Evolutionary conservation across 805 yeast species (phyloP), one percentile per base, ranked within the genome.

Genomic region (Metschnikowia bowlesiae): DNA sequence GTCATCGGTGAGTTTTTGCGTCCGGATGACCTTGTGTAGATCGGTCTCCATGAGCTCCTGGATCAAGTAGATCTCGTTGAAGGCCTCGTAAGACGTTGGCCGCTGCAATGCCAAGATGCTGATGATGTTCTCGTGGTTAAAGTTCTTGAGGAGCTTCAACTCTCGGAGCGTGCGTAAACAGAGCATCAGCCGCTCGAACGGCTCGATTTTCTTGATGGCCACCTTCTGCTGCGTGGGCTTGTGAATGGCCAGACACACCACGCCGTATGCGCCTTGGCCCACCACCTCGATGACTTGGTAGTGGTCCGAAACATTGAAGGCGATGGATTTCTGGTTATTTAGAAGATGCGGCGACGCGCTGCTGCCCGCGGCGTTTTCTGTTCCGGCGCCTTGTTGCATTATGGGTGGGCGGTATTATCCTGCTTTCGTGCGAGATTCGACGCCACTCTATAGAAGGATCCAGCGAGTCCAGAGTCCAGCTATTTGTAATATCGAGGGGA

Each of bases 211-310:
- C 68, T 92, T 92, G 62, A 92, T 90, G 38, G 98, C 98, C n/a
- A 92, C 97, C 55, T 82, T 82, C 58, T 86, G 91, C 48, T 85
- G 85, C 1, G 94, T 80, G 6, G 96, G 96, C 61, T 81, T 80
- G 68, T 92, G 96, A 9, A 84, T 69, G 0, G 97, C 97, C 9
- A 92, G 82, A 66, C 97, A 84, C 9, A 92, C 98, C 10, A 91
- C 83, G 6, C 98, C 98, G 64, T 92, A 92, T 0, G 98, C 97
- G 16, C 98, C 98, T 67, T 90, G 96, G 8, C 98, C 98, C 1
- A 92, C 84, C 13, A 92, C 80, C 57, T 88, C 89, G 46, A 84
- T 75, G 43, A 92, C 83, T 66, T 89, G 89, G 67, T 91, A 92
- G 62, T 88, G 90, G 53, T 86, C 87, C 30, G 91, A 83, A 29